Evolutionary conservation across 768 basidiomycete species (phyloP).

Genomic region (Tubosaeta sp.): DNA sequence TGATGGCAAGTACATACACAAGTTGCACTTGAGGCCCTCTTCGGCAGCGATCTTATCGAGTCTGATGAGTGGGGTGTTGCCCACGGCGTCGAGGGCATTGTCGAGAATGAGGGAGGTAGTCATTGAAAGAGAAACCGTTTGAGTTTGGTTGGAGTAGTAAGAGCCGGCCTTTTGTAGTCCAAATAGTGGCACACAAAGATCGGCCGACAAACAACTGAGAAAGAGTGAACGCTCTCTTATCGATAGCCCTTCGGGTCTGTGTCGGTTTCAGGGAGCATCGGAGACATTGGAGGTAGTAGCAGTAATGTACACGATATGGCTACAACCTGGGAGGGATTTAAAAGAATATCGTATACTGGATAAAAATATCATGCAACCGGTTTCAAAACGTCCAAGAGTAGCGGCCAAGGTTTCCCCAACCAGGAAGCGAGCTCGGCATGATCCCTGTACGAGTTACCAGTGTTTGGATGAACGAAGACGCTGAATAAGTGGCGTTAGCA

Average conservation of each 20-base stretch:
- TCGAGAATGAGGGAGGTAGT: conserved; percentile 54
- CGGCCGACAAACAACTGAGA: too few relatives aligned
- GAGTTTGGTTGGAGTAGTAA: background rate
- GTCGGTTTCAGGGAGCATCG: too few relatives aligned
- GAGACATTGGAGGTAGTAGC: too few relatives aligned
- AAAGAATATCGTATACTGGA: too few relatives aligned
- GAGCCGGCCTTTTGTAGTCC: background rate
- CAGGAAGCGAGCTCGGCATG: conserved; percentile 62
- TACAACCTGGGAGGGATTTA: too few relatives aligned
- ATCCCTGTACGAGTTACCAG: conserved; percentile 49
- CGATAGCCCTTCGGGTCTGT: too few relatives aligned
- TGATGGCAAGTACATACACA: conserved; percentile 51
- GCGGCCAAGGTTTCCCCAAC: conserved; percentile 62
- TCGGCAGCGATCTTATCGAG: conserved; percentile 72
- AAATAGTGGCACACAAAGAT: background rate
- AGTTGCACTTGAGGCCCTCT: conserved; percentile 82
- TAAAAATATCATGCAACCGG: background rate
- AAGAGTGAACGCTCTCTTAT: too few relatives aligned
- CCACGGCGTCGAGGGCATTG: conserved; percentile 80
- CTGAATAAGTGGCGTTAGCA: conserved; percentile 31
- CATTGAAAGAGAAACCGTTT: conserved; percentile 27
- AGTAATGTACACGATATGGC: too few relatives aligned
- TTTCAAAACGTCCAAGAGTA: conserved; percentile 42
- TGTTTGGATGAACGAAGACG: conserved; percentile 71
- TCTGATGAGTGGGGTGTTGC: conserved; percentile 86